phyloP scores from a whole-genome alignment of 768 basidiomycete species.

The Infundibulicybe gibba region DNA sequence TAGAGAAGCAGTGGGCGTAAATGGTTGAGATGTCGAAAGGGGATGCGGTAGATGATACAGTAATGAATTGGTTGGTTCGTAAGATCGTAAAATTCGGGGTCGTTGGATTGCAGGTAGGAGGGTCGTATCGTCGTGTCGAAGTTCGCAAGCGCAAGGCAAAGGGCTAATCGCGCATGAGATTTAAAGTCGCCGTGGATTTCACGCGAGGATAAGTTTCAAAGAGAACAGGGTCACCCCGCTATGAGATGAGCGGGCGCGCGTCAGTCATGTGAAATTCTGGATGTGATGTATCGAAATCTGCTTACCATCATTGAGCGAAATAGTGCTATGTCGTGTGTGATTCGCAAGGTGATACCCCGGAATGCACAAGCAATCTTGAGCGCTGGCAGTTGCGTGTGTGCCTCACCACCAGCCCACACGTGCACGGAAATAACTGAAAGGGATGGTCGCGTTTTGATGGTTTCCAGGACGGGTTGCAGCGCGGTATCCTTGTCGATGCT shows the following conservation, averaged over 20 bases:
- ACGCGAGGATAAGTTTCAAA: constrained; percentile 11
- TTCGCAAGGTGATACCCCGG: constrained; percentile 51
- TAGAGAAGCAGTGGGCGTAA: neutral
- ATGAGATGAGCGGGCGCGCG: neutral
- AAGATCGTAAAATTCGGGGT: no score
- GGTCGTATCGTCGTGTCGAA: no score
- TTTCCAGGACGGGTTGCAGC: constrained; percentile 51
- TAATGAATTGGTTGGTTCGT: constrained; percentile 1
- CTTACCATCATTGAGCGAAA: constrained; percentile 54
- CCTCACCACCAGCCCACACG: constrained; percentile 47
- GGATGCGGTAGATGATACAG: constrained; percentile 4
- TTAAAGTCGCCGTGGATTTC: constrained; percentile 13
- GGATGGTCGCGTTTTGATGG: constrained; percentile 40
- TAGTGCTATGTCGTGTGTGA: constrained; percentile 45
- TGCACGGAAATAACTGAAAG: constrained; percentile 51
- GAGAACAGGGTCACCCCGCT: constrained; percentile 15
- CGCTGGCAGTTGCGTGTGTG: constrained; percentile 45
- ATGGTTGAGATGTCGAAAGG: neutral
- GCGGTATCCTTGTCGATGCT: constrained; percentile 54
- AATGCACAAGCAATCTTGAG: constrained; percentile 65
- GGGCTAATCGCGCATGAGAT: constrained; percentile 10
- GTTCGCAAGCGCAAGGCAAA: neutral
- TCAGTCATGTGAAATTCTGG: neutral
- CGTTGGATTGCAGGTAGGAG: no score
- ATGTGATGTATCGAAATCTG: constrained; percentile 11